phyloP scores from a whole-genome alignment of 306 rosid genomes.

The Erythrophleum fordii region DNA sequence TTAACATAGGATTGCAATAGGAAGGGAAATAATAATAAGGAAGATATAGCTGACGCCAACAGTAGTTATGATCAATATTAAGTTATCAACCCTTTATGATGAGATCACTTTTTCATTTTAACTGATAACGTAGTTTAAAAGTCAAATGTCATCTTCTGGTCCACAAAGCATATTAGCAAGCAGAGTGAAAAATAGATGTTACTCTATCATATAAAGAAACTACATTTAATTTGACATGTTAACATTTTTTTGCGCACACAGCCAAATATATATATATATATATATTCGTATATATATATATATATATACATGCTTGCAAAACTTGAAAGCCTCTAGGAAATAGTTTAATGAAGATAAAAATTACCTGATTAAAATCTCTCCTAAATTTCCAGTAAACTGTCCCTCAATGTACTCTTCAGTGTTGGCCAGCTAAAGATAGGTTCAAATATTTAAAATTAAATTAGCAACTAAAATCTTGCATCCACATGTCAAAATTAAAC shows the following conservation, averaged over 20 bases:
- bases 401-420: conserved; percentile 64
- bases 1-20: too few relatives aligned
- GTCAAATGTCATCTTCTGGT: background rate
- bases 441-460: conserved; percentile 1
- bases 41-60: too few relatives aligned
- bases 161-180: background rate
- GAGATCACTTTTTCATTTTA: background rate
- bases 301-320: background rate
- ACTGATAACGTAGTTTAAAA: conserved; percentile 3
- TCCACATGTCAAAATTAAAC: background rate
- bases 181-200: background rate
- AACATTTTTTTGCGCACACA: background rate
- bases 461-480: background rate
- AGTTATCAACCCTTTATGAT: too few relatives aligned
- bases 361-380: conserved; percentile 63
- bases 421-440: conserved; percentile 50
- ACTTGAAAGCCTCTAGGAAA: background rate
- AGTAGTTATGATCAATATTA: too few relatives aligned
- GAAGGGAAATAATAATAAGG: too few relatives aligned
- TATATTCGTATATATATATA: too few relatives aligned
- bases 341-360: background rate
- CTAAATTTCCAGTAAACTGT: conserved; percentile 56
- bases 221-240: background rate
- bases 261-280: background rate
- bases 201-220: background rate